Percentiles rank a stretch among this genome's conserved stretches.
Conservation (phyloP, 352 stramenopile species). For the Globisporangium irregulare region DNA sequence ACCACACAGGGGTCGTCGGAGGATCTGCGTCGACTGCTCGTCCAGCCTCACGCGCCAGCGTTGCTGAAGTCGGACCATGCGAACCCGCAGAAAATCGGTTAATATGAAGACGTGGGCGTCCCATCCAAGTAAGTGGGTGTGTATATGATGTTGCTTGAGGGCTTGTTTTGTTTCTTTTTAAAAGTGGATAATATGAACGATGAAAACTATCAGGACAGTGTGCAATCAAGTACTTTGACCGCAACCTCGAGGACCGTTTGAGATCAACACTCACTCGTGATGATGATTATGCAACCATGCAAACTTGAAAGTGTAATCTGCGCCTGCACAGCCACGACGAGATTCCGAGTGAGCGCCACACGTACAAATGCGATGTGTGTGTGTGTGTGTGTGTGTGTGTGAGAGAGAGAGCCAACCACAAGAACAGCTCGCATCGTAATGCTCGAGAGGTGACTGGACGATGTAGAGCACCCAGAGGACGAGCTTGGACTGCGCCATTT, state of each 20-base stretch:
- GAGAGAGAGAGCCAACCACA: background rate
- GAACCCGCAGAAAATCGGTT: constrained; percentile 86
- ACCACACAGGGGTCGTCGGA: constrained; percentile 78
- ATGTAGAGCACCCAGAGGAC: constrained; percentile 30
- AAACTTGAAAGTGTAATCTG: constrained; percentile 8
- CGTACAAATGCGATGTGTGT: background rate
- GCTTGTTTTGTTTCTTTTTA: constrained; percentile 9
- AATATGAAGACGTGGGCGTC: background rate
- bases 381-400: no score
- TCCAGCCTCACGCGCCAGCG: constrained; percentile 65
- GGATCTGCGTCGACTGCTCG: constrained; percentile 72
- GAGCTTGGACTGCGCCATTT: constrained; percentile 31
- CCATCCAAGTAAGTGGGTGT: background rate
- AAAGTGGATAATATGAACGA: constrained; percentile 8
- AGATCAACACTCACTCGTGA: background rate
- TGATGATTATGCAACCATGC: constrained; percentile 1
- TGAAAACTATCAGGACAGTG: background rate
- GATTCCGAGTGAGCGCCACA: background rate
- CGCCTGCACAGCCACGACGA: background rate
- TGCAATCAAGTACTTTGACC: background rate
- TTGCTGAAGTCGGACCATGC: constrained; percentile 77
- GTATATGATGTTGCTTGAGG: background rate
- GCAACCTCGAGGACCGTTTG: background rate
- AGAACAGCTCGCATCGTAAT: constrained; percentile 9
- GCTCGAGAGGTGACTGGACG: constrained; percentile 9